phyloP scores from a whole-genome alignment of 495 filamentous ascomycete species.

The Aspergillus affinis region DNA sequence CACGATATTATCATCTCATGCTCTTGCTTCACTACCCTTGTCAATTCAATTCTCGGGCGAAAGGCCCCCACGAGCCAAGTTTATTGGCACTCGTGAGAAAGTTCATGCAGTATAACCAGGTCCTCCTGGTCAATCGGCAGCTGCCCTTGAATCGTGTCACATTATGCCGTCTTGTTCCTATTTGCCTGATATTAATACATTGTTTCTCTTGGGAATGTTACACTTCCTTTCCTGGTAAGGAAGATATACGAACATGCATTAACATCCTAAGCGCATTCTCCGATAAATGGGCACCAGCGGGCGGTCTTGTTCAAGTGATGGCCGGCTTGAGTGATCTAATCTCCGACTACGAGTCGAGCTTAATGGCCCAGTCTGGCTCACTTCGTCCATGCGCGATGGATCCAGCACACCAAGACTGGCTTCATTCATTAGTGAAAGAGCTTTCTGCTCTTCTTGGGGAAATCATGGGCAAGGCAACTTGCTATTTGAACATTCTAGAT shows the following conservation, averaged over 20 bases:
- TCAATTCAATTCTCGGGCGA: conserved; percentile 2
- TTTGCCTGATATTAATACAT: conserved; percentile 1
- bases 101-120: conserved; percentile 6
- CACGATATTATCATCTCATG: conserved; percentile 7
- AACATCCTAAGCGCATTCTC: neutral
- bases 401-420: neutral
- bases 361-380: too few relatives aligned
- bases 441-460: neutral
- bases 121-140: neutral
- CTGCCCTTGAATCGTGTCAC: conserved; percentile 4
- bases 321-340: neutral
- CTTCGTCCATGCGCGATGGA: neutral
- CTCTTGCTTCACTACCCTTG: conserved; percentile 5
- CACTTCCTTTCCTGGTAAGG: neutral
- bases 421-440: neutral
- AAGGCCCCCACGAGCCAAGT: neutral
- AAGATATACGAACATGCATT: neutral
- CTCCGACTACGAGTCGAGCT: neutral
- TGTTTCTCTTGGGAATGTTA: neutral
- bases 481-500: neutral
- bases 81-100: conserved; percentile 2
- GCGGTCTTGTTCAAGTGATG: neutral
- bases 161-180: neutral
- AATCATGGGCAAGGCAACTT: conserved; percentile 5
- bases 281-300: neutral